Evolutionary conservation across 2,329 filamentous ascomycete species (phyloP).

Genomic region (Ilyonectria sp.): DNA sequence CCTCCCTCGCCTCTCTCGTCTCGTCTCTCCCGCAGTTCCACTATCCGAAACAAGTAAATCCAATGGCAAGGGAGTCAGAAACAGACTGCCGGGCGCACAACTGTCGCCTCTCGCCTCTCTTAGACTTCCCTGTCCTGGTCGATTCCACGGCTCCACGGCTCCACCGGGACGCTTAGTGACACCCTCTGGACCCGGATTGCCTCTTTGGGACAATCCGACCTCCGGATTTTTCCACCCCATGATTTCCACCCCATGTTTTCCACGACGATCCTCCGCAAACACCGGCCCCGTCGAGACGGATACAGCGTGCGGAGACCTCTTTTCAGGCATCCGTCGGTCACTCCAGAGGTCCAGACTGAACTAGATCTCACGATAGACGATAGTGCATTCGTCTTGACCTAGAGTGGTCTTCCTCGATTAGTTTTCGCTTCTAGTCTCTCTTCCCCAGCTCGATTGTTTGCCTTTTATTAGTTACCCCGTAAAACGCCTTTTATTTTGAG

Average conservation of each 20-base stretch:
- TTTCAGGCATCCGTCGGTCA: not conserved
- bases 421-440: not conserved
- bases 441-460: not conserved
- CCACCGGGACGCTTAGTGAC: constrained; percentile 7
- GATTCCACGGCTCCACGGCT: constrained; percentile 5
- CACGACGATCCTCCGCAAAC: constrained; percentile 24
- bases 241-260: constrained; percentile 9
- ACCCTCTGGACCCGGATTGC: constrained; percentile 38
- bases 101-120: not conserved
- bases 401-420: not conserved
- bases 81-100: constrained; percentile 11
- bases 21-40: not conserved
- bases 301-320: not conserved
- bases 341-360: not conserved
- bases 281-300: constrained; percentile 23
- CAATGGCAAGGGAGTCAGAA: not conserved
- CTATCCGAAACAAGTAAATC: constrained; percentile 2
- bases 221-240: constrained; percentile 14
- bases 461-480: constrained; percentile 6
- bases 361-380: not conserved
- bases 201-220: constrained; percentile 36
- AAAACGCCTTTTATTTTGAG: not conserved
- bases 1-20: not conserved
- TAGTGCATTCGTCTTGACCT: not conserved
- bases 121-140: constrained; percentile 8